Conservation (phyloP, 1,139 yeast genomes). For the Geotrichum candidum region DNA sequence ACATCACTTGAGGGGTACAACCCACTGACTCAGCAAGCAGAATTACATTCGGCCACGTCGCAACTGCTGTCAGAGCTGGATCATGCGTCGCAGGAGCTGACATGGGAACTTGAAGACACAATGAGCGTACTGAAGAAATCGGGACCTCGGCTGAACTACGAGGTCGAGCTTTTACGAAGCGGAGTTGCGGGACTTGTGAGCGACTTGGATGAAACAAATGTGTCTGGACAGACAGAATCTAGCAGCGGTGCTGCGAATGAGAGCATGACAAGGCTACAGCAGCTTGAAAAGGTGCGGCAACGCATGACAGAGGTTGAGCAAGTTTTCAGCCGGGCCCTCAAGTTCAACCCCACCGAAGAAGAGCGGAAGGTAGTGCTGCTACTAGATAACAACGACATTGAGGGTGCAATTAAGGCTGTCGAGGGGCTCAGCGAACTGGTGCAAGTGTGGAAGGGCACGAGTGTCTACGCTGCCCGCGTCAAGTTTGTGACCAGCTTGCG, state of each 20-base stretch:
- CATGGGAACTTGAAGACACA: constrained; percentile 29
- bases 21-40: constrained; percentile 25
- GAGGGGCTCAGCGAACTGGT: constrained; percentile 24
- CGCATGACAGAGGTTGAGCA: constrained; percentile 29
- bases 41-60: constrained; percentile 31
- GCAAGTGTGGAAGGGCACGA: constrained; percentile 32
- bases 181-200: constrained; percentile 29
- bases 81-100: constrained; percentile 31
- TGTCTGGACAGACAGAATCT: constrained; percentile 10
- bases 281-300: constrained; percentile 27
- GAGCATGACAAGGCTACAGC: constrained; percentile 24
- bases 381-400: constrained; percentile 22
- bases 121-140: constrained; percentile 29
- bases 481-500: constrained; percentile 26
- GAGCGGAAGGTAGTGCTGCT: constrained; percentile 24
- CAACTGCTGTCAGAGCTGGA: constrained; percentile 34
- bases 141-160: constrained; percentile 33
- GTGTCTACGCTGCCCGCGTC: constrained; percentile 21
- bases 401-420: constrained; percentile 24
- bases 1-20: constrained; percentile 25
- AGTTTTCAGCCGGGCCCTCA: constrained; percentile 29
- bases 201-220: constrained; percentile 24
- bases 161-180: constrained; percentile 32
- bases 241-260: neutral
- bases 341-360: constrained; percentile 20